phyloP scores from a whole-genome alignment of 352 stramenopile species.

The Phytophthora ramorum region DNA sequence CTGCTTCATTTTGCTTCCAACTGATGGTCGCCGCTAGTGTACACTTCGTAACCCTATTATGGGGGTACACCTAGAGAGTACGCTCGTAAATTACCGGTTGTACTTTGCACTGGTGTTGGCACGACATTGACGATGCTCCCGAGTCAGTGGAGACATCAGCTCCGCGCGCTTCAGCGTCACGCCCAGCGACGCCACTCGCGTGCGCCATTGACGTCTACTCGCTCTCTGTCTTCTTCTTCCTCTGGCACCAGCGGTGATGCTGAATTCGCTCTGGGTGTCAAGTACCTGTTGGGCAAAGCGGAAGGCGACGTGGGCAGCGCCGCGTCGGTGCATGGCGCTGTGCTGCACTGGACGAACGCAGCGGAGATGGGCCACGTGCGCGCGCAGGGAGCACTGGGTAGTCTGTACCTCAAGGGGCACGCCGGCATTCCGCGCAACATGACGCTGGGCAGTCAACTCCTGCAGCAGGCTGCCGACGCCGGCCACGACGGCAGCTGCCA shows the following conservation, averaged over 20 bases:
- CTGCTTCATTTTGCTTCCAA: constrained; percentile 34
- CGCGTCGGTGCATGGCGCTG: constrained; percentile 51
- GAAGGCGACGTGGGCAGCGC: constrained; percentile 39
- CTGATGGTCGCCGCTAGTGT: not conserved
- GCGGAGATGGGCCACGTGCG: constrained; percentile 75
- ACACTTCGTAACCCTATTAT: not conserved
- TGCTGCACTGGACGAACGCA: constrained; percentile 83
- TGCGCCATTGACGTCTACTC: constrained; percentile 4
- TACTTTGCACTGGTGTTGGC: not conserved
- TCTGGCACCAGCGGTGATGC: constrained; percentile 34
- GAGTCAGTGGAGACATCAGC: constrained; percentile 12
- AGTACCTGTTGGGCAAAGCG: constrained; percentile 60
- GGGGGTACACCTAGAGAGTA: not conserved
- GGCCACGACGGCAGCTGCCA: constrained; percentile 78
- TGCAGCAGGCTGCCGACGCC: constrained; percentile 69
- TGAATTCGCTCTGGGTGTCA: constrained; percentile 70
- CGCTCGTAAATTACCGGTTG: not conserved
- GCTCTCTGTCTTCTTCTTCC: constrained; percentile 13
- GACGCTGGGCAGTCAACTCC: constrained; percentile 54
- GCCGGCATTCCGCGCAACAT: constrained; percentile 53
- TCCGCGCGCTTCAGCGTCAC: constrained; percentile 24
- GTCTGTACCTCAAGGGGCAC: constrained; percentile 74
- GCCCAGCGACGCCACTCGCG: constrained; percentile 8
- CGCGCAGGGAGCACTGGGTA: constrained; percentile 73
- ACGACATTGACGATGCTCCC: constrained; percentile 16